Base-by-base conservation (phyloP, 805 yeast species). In the Yamadazyma paraphyllophila region DNA sequence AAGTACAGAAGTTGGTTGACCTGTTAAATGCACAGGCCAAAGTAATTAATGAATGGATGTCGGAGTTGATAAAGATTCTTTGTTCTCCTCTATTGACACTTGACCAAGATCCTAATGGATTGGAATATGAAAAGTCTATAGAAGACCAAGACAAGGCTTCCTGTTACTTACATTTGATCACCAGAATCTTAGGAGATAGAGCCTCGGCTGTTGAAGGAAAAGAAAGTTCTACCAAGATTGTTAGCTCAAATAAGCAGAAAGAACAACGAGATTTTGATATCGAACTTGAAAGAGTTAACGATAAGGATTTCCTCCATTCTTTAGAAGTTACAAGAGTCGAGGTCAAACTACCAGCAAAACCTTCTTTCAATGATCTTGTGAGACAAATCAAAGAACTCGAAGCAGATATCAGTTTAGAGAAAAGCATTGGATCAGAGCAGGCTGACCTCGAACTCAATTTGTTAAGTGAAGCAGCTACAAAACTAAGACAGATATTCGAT, bases 91-190 rank as follows among this genome's bases (percentile, higher is more conserved):
- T 86, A 6, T 65, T 79, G 33, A 54, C 61, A 3, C 63, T 61
- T 27, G 83, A 81, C 41, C 63, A 65, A 27, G 67, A 65, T 31
- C 81, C 82, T 2, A 81, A 83, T 43, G 90, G 91, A 11, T 85
- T 81, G 41, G 97, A 90, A 56, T 94, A 91, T 62, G 82, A 80
- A 10, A 77, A 76, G 4, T 82, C 96, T 0, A 68, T 92, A 40
- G 79, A 80, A 35, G 83, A 78, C 39, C 98, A 92, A 61, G 95
- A 85, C 47, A 73, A 77, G 47, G 84, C 84, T 0, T 79, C 80
- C 34, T 73, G 78, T 0, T 74, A 80, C 46, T 66, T 87, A 47
- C 80, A 78, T 42, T 76, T 78, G 14, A 48, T 86, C 2, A 62
- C 66, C 40, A 55, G 55, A 26, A 43, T 65, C 6, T 46, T 76